Conservation (phyloP, 805 yeast genomes). For the Metschnikowia shivogae region DNA sequence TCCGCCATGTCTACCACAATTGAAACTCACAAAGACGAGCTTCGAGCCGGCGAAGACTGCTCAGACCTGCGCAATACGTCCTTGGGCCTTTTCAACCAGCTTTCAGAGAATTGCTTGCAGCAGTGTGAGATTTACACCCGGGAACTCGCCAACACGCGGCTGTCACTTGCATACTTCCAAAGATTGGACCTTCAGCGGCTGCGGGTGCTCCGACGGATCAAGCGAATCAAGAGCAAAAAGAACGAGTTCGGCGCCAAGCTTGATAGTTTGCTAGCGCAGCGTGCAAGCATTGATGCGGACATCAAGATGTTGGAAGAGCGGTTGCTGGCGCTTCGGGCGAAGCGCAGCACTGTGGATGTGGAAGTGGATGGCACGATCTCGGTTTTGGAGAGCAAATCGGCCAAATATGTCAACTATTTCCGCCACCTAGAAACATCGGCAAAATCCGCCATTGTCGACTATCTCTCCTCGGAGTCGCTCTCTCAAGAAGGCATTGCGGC, state of each 20-base stretch:
- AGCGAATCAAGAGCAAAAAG: slow-evolving; percentile 35
- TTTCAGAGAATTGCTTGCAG: slow-evolving; percentile 42
- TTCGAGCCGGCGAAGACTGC: slow-evolving; percentile 13
- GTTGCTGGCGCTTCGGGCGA: slow-evolving; percentile 29
- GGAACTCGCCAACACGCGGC: slow-evolving; percentile 29
- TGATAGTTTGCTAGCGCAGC: slow-evolving; percentile 29
- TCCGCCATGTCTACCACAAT: slow-evolving; percentile 5
- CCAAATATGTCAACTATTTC: slow-evolving; percentile 41
- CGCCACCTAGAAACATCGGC: slow-evolving; percentile 38
- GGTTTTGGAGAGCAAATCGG: slow-evolving; percentile 45
- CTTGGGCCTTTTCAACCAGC: slow-evolving; percentile 12
- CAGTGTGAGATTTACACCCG: slow-evolving; percentile 43
- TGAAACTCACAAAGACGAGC: slow-evolving; percentile 4
- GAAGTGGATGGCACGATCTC: slow-evolving; percentile 48
- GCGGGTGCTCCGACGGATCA: slow-evolving; percentile 31
- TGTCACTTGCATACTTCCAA: slow-evolving; percentile 27
- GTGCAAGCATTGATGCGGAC: slow-evolving; percentile 31
- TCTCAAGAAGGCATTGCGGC: slow-evolving; percentile 2
- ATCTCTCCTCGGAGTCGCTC: slow-evolving; percentile 16
- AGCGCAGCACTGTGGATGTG: slow-evolving; percentile 27
- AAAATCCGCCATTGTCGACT: slow-evolving; percentile 25
- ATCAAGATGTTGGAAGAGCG: slow-evolving; percentile 36
- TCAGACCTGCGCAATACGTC: slow-evolving; percentile 2
- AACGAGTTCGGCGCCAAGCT: slow-evolving; percentile 43
- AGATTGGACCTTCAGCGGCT: slow-evolving; percentile 40